Percentiles rank a stretch among this genome's conserved stretches.
These are phyloP conservation scores for Stachybotrys chlorohalonatus DNA, from an alignment of 2,329 filamentous ascomycete genomes.

Conservation along the genomic window DNA sequence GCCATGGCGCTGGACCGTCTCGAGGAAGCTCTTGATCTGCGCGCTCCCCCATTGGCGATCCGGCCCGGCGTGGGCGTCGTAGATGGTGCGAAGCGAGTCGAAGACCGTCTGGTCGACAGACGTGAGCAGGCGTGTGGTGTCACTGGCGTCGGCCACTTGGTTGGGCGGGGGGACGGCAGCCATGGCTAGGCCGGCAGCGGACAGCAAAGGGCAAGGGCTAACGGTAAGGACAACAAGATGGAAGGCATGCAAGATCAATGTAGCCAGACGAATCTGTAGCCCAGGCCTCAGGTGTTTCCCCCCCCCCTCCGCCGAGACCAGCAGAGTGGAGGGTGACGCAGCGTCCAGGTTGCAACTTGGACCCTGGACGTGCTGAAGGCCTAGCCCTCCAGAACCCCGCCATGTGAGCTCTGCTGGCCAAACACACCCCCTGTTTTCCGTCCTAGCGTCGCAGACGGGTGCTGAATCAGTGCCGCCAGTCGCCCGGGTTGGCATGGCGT, in stretches of 20 bases:
- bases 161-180: constrained; percentile 13
- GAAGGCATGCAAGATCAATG: not conserved
- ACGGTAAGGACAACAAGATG: no score
- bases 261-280: not conserved
- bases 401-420: not conserved
- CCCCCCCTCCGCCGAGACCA: not conserved
- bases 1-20: constrained; percentile 34
- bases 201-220: no score
- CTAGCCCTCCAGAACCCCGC: not conserved
- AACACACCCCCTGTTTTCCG: no score
- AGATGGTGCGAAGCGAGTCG: constrained; percentile 36
- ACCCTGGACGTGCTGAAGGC: not conserved
- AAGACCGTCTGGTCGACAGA: constrained; percentile 30
- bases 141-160: constrained; percentile 39
- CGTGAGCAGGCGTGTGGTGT: constrained; percentile 28
- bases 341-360: no score
- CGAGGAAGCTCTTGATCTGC: constrained; percentile 35
- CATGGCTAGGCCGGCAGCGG: not conserved
- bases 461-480: not conserved
- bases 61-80: constrained; percentile 30
- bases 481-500: not conserved
- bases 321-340: not conserved
- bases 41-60: constrained; percentile 35
- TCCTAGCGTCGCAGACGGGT: not conserved
- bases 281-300: not conserved